Percentiles rank a stretch among this genome's conserved stretches.
These are phyloP conservation scores for Gillenia trifoliata DNA, from an alignment of 306 rosid species.

Conservation along the genomic window DNA sequence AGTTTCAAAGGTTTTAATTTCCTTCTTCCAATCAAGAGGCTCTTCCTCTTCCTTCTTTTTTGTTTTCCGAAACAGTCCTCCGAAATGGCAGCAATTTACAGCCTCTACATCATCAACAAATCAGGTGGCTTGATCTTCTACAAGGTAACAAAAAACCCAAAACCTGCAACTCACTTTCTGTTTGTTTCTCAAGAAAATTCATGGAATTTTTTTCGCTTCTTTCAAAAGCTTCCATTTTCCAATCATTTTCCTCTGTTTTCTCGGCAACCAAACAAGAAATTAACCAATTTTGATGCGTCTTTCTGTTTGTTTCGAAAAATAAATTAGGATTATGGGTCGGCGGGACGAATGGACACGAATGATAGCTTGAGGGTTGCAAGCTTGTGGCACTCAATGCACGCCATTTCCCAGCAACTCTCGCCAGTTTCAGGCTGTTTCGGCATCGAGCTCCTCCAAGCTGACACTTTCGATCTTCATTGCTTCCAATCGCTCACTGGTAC, in stretches of 20 bases:
- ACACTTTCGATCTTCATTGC: conserved; percentile 92
- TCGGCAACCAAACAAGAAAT: not conserved
- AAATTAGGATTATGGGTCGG: conserved; percentile 74
- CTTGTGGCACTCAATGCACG: conserved; percentile 98
- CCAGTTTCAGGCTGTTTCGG: conserved; percentile 75
- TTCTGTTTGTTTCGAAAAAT: not conserved
- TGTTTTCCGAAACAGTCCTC: conserved; percentile 21
- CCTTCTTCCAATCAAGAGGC: no score
- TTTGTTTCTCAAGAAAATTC: no score
- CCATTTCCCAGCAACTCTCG: conserved; percentile 90
- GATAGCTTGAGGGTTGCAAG: conserved; percentile 97
- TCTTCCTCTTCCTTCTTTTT: not conserved
- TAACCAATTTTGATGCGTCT: not conserved
- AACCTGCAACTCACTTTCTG: no score
- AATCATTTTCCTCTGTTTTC: not conserved
- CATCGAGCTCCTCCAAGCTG: conserved; percentile 87
- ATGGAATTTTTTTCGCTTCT: no score
- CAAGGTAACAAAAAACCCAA: conserved; percentile 42
- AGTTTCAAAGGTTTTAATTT: no score
- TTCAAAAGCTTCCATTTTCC: not conserved
- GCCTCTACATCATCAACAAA: conserved; percentile 88
- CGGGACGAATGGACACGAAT: conserved; percentile 90
- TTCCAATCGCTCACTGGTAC: conserved; percentile 80
- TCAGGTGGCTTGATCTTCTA: conserved; percentile 92
- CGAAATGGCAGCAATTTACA: conserved; percentile 81